Base-by-base conservation (phyloP, 2,329 filamentous ascomycete genomes). In the Dactylellina drechsleri region DNA sequence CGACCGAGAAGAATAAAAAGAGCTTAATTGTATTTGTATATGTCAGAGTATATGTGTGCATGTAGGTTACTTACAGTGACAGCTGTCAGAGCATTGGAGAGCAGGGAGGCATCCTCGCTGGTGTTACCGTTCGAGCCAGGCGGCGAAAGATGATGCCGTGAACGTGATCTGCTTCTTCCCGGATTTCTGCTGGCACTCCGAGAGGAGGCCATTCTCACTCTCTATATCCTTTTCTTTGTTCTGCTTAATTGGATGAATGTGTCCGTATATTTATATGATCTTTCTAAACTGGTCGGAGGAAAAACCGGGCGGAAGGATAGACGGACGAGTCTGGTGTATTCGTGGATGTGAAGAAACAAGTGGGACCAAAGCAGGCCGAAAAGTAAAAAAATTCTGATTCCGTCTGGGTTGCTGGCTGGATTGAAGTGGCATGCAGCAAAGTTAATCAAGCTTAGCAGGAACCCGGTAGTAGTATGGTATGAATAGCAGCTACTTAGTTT, bases 181-280 rank as follows among this genome's bases (percentile, higher is more conserved):
- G 66, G 56, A 60, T 66, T 60, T 47, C 67, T 72, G 67, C 67
- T 72, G 67, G 67, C 67, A 66, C 67, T 72, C 67, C 67, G n/a
- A 41, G 67, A 64, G 62, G 54, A 60, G 57, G 57, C 57, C 57
- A 60, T 60, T 18, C 40, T 60, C 54, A 26, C 28, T 45, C 16
- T 18, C 31, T 36, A 36, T 36, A 23, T 36, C 31, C 31, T 36
- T 5, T 36, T 36, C 31, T 36, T 36, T 36, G 6, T 36, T 36
- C 31, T 36, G 31, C 31, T 23, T 36, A 36, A 7, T 36, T 10
- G 31, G 31, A 36, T 36, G 31, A 7, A 8, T 36, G 31, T 8
- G 31, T 36, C 31, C 10, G 31, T 36, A 8, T 36, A 5, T 36
- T 10, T 36, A 36, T 36, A 36, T 7, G 31, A 36, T 36, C 2